Conservation (phyloP, 805 yeast genomes). For the Monosporozyma aerobia region DNA sequence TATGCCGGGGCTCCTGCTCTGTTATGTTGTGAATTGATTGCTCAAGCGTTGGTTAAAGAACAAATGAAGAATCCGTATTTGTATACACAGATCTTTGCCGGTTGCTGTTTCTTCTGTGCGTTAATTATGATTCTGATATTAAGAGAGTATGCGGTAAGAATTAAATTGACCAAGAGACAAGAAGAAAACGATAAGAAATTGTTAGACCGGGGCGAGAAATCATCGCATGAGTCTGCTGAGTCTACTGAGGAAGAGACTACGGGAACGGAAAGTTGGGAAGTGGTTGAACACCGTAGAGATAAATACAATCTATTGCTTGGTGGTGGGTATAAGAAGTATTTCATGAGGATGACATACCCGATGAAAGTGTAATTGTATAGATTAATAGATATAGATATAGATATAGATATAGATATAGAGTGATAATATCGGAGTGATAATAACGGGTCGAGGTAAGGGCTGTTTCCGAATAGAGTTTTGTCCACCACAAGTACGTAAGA, state of each 20-base stretch:
- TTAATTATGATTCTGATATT: constrained; percentile 36
- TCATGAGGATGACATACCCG: constrained; percentile 21
- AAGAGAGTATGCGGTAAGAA: constrained; percentile 43
- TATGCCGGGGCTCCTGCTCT: constrained; percentile 26
- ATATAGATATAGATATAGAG: too few relatives aligned
- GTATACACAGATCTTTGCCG: constrained; percentile 53
- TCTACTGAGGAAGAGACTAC: background rate
- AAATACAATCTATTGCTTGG: constrained; percentile 15
- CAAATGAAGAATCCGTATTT: constrained; percentile 37
- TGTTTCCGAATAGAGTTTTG: too few relatives aligned
- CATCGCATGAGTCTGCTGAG: constrained; percentile 1
- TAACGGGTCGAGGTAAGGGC: too few relatives aligned
- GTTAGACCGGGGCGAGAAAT: background rate
- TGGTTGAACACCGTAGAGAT: constrained; percentile 8
- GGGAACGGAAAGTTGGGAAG: constrained; percentile 1
- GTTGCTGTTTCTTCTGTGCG: constrained; percentile 37
- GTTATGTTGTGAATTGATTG: constrained; percentile 45
- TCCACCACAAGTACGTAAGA: too few relatives aligned
- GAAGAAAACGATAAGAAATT: constrained; percentile 1
- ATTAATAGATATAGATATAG: too few relatives aligned
- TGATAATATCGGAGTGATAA: too few relatives aligned
- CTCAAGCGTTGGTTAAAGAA: constrained; percentile 36
- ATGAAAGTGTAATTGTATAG: too few relatives aligned
- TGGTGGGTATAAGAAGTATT: constrained; percentile 12
- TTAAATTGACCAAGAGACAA: constrained; percentile 26